Base-by-base conservation (phyloP, 768 basidiomycete genomes). In the Crepidotus variabilis region DNA sequence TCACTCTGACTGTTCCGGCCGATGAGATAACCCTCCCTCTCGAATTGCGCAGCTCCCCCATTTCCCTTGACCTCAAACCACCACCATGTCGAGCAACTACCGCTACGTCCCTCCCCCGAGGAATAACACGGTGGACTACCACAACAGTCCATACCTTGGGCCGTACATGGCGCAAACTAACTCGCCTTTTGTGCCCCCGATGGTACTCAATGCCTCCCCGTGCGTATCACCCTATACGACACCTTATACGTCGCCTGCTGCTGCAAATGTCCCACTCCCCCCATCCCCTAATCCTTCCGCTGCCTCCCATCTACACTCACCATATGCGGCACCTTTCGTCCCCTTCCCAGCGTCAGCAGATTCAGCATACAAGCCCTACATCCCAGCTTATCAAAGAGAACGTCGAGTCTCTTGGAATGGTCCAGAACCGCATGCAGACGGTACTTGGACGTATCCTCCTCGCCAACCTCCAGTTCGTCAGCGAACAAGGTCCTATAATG, bases 341-440 rank as follows among this genome's bases (percentile, higher is more conserved):
- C 57, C 64, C 1, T 59, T 65, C 52, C 56, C 61, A 7, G 58
- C 55, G 32, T 51, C 53, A 9, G 33, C 24, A 8, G 51, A 50
- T 36, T 53, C 57, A 45, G 51, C 32, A 56, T 66, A 32, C 46
- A 56, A 51, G 64, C 72, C 56, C 68, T 56, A 24, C 53, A 32
- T 36, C 20, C 39, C 61, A 2, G 61, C 66, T 49, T 69, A 62
- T 47, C 60, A 50, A 9, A 68, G 75, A 16, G 28, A 64, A 23
- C 75, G 80, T 11, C 71, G 77, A 51, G 71, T 68, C 13, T 81
- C 80, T 2, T 81, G 79, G 78, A 74, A 76, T 47, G 78, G 62
- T 9, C 47, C 20, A 49, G 47, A 43, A 43, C 43, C 34, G 2
- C 28, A 23, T 33, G 28, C 48, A 34, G 10, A 21, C 13, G 48